These are phyloP conservation scores for Dactylella cylindrospora DNA, from an alignment of 2,329 filamentous ascomycete species.

Conservation along the genomic window DNA sequence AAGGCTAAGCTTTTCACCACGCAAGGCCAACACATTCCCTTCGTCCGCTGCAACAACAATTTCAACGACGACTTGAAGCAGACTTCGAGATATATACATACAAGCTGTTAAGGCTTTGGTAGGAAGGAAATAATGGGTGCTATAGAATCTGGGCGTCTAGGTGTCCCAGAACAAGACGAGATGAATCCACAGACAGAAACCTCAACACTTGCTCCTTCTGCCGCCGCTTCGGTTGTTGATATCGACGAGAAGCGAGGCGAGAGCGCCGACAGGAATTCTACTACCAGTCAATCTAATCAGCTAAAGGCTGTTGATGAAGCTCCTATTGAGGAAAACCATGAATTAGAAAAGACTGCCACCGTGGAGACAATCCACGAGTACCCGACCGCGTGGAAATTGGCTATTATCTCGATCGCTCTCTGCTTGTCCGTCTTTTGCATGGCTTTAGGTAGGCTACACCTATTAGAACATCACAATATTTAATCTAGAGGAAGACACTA, in stretches of 20 bases:
- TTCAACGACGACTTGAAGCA: no score
- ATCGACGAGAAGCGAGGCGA: conserved; percentile 32
- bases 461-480: not conserved
- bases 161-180: conserved; percentile 33
- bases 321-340: conserved; percentile 30
- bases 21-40: no score
- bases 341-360: conserved; percentile 32
- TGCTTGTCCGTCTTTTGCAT: conserved; percentile 56
- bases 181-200: conserved; percentile 39
- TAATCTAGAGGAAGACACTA: not conserved
- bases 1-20: no score
- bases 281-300: conserved; percentile 33
- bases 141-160: conserved; percentile 18
- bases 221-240: conserved; percentile 24
- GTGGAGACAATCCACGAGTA: conserved; percentile 44
- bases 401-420: conserved; percentile 54
- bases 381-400: conserved; percentile 45
- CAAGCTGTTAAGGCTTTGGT: no score
- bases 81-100: no score
- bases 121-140: conserved; percentile 23
- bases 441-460: conserved; percentile 52
- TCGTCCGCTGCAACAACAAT: no score
- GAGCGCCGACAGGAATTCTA: conserved; percentile 24
- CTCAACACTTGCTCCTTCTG: conserved; percentile 36
- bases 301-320: conserved; percentile 28